These are phyloP conservation scores for Penicillium lividum DNA, from an alignment of 495 filamentous ascomycete species.

Conservation along the genomic window DNA sequence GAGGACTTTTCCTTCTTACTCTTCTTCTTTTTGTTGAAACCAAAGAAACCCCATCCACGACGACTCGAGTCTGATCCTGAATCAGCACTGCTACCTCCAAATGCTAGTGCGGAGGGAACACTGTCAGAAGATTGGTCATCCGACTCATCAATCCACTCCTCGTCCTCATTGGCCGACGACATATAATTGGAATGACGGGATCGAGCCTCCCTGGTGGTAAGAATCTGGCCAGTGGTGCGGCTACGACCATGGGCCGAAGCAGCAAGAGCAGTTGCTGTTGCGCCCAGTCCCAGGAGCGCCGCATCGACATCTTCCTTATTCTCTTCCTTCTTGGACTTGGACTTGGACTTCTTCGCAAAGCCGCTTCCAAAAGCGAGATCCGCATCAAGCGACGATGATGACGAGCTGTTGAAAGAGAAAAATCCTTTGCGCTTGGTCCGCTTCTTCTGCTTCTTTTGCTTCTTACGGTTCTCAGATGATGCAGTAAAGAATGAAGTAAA, in stretches of 20 bases:
- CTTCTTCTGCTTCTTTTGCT: constrained; percentile 32
- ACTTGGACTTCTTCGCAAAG: constrained; percentile 36
- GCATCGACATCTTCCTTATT: constrained; percentile 54
- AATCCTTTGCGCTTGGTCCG: constrained; percentile 52
- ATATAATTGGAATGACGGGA: constrained; percentile 31
- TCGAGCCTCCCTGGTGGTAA: constrained; percentile 43
- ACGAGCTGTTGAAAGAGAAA: constrained; percentile 61
- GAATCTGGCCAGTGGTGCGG: constrained; percentile 40
- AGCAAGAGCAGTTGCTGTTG: constrained; percentile 57
- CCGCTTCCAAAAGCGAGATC: constrained; percentile 53
- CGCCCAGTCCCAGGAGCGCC: constrained; percentile 56
- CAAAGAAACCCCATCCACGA: constrained; percentile 56
- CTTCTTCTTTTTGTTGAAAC: constrained; percentile 51
- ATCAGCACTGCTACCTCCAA: constrained; percentile 51
- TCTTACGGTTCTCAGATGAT: constrained; percentile 47
- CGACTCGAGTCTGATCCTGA: constrained; percentile 56
- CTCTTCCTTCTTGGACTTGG: constrained; percentile 41
- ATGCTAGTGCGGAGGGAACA: constrained; percentile 58
- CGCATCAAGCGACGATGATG: constrained; percentile 59
- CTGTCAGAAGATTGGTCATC: constrained; percentile 50
- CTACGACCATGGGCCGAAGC: constrained; percentile 35
- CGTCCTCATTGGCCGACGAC: constrained; percentile 46
- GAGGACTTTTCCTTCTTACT: constrained; percentile 38
- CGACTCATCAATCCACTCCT: constrained; percentile 64
- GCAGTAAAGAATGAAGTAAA: constrained; percentile 52